Evolutionary conservation across 495 filamentous ascomycete genomes (phyloP).

Genomic region (Apodospora peruviana): DNA sequence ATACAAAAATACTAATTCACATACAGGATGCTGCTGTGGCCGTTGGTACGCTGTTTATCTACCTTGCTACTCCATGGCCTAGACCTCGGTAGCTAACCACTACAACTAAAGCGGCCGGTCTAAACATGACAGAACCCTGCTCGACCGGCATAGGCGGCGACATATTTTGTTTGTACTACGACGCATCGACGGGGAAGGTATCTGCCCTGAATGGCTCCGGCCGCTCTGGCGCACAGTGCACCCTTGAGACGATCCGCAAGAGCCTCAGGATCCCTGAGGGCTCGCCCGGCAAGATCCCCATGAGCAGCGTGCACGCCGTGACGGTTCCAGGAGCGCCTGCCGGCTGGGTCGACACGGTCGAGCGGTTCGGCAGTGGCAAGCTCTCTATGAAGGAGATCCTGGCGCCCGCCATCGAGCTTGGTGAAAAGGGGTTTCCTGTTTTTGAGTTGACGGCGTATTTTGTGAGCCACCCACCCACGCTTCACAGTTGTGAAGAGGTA

Average conservation of each 20-base stretch:
- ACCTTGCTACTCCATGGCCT: not conserved
- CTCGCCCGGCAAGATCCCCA: slow-evolving; percentile 60
- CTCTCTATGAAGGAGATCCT: slow-evolving; percentile 73
- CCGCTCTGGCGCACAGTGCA: slow-evolving; percentile 63
- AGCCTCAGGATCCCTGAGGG: slow-evolving; percentile 63
- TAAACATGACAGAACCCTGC: slow-evolving; percentile 91
- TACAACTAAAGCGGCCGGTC: slow-evolving; percentile 58
- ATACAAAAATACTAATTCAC: not conserved
- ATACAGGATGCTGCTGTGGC: slow-evolving; percentile 87
- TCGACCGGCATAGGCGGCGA: slow-evolving; percentile 97
- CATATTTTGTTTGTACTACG: slow-evolving; percentile 95
- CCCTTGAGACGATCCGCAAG: slow-evolving; percentile 61
- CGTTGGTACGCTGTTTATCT: slow-evolving; percentile 20
- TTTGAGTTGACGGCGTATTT: slow-evolving; percentile 67
- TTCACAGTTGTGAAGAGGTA: too few relatives aligned
- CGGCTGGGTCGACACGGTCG: slow-evolving; percentile 90
- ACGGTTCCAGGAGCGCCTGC: slow-evolving; percentile 89
- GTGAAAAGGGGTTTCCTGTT: slow-evolving; percentile 85
- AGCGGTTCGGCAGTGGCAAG: slow-evolving; percentile 87
- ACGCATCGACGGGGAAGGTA: slow-evolving; percentile 73
- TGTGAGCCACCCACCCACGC: slow-evolving; percentile 49
- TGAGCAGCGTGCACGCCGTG: slow-evolving; percentile 70
- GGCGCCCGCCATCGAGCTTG: slow-evolving; percentile 76
- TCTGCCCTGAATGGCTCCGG: slow-evolving; percentile 89
- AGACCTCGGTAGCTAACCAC: not conserved